Evolutionary conservation across 164 flowering plant genomes (phyloP).

Genomic region (Tinospora cordifolia): DNA sequence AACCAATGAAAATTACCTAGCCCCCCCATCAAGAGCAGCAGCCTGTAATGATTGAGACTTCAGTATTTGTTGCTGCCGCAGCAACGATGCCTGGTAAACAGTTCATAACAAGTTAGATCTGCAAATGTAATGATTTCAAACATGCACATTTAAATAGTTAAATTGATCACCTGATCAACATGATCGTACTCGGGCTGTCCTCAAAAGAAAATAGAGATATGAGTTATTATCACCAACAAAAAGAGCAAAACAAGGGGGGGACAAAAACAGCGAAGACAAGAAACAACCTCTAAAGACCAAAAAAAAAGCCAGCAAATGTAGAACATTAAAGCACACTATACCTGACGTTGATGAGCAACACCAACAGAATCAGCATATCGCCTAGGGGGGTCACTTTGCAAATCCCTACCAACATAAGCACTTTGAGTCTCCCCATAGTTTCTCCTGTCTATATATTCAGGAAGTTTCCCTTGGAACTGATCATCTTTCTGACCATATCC

Average conservation of each 20-base stretch:
- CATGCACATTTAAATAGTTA: not conserved
- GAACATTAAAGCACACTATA: slow-evolving; percentile 7
- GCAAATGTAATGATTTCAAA: not conserved
- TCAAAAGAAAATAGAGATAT: slow-evolving; percentile 2
- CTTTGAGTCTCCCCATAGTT: slow-evolving; percentile 62
- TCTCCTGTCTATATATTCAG: slow-evolving; percentile 68
- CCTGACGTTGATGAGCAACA: slow-evolving; percentile 63
- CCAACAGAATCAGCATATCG: slow-evolving; percentile 60
- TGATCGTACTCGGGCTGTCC: slow-evolving; percentile 61
- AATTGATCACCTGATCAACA: slow-evolving; percentile 49
- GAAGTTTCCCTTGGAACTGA: slow-evolving; percentile 43
- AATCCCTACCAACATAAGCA: slow-evolving; percentile 52
- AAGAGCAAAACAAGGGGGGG: too few species aligned
- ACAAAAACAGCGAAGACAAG: too few species aligned
- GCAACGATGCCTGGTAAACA: slow-evolving; percentile 32
- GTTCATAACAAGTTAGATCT: not conserved
- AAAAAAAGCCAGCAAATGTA: too few species aligned
- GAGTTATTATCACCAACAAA: not conserved
- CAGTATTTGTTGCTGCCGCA: slow-evolving; percentile 72
- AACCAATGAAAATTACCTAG: slow-evolving; percentile 50
- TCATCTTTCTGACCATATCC: slow-evolving; percentile 65
- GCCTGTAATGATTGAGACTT: slow-evolving; percentile 63
- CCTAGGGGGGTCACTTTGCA: slow-evolving; percentile 54
- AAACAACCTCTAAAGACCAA: too few species aligned
- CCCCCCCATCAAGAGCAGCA: slow-evolving; percentile 55